Evolutionary conservation across 2,329 filamentous ascomycete genomes (phyloP).

Genomic region (Trichoderma polysporum): DNA sequence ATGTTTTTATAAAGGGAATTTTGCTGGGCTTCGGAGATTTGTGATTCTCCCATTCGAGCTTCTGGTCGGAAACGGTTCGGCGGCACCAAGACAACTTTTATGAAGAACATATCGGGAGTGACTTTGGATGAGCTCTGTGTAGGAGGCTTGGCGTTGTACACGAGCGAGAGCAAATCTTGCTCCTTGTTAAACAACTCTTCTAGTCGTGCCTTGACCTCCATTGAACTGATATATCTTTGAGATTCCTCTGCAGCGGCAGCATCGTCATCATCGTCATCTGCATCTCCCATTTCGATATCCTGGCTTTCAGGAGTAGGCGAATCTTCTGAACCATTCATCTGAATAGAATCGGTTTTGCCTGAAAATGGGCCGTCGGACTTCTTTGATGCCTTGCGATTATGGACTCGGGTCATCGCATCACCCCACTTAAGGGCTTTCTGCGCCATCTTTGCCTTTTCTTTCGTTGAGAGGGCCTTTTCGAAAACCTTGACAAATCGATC

Average conservation of each 20-base stretch:
- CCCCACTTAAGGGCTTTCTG: constrained; percentile 64
- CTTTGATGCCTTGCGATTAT: constrained; percentile 39
- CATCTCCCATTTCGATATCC: constrained; percentile 37
- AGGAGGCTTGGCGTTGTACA: constrained; percentile 74
- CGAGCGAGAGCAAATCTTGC: constrained; percentile 74
- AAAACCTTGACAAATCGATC: constrained; percentile 94
- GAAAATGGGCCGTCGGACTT: constrained; percentile 47
- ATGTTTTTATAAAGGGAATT: constrained; percentile 88
- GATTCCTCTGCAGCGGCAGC: constrained; percentile 22
- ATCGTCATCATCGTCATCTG: constrained; percentile 16
- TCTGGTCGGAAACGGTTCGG: constrained; percentile 91
- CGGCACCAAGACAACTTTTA: constrained; percentile 81
- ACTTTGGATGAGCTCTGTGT: constrained; percentile 57
- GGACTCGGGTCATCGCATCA: constrained; percentile 62
- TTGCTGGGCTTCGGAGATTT: constrained; percentile 84
- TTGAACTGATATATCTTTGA: constrained; percentile 77
- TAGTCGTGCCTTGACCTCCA: constrained; percentile 79
- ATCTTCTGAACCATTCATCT: constrained; percentile 45
- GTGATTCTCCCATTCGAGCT: constrained; percentile 73
- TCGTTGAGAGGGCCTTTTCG: constrained; percentile 71
- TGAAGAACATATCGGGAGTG: constrained; percentile 91
- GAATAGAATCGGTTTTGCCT: constrained; percentile 68
- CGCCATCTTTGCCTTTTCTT: constrained; percentile 76
- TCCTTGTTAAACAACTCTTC: constrained; percentile 82
- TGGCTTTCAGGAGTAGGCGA: constrained; percentile 44